phyloP scores from a whole-genome alignment of 805 yeast genomes.

The Isabelozyma heimii region DNA sequence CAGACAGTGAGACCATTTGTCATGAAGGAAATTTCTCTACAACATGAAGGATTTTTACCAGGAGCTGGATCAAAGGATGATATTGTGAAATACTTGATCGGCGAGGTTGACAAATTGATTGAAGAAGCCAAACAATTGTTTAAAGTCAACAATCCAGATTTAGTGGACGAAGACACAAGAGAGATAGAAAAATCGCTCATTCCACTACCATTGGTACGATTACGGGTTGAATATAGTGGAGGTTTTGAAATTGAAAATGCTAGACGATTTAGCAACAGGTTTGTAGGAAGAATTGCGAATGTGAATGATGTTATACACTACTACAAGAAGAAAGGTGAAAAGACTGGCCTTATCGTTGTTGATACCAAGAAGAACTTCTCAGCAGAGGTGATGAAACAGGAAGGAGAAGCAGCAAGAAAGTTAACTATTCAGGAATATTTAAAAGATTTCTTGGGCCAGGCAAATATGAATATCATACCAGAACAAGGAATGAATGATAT shows the following conservation, averaged over 20 bases:
- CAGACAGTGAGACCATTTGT: conserved; percentile 80
- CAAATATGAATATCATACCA: conserved; percentile 67
- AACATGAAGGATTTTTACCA: conserved; percentile 53
- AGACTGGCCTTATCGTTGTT: background rate
- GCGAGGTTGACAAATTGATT: conserved; percentile 67
- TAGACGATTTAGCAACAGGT: conserved; percentile 81
- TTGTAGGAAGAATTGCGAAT: conserved; percentile 89
- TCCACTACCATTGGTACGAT: conserved; percentile 80
- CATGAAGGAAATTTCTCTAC: conserved; percentile 61
- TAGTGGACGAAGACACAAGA: conserved; percentile 17
- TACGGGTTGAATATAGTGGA: conserved; percentile 85
- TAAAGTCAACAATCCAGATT: conserved; percentile 29
- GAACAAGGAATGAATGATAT: conserved; percentile 75
- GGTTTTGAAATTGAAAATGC: conserved; percentile 92
- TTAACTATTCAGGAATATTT: background rate
- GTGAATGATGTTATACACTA: conserved; percentile 81
- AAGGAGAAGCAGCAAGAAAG: conserved; percentile 22
- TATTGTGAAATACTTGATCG: conserved; percentile 57
- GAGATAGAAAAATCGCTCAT: conserved; percentile 11
- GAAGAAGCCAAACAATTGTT: conserved; percentile 53
- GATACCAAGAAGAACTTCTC: conserved; percentile 10
- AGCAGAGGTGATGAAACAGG: conserved; percentile 13
- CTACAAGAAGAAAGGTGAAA: conserved; percentile 46
- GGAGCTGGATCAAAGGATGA: conserved; percentile 59
- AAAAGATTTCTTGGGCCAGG: conserved; percentile 56